Evolutionary conservation across 2,329 filamentous ascomycete genomes (phyloP).

Genomic region (Aspergillus texensis): DNA sequence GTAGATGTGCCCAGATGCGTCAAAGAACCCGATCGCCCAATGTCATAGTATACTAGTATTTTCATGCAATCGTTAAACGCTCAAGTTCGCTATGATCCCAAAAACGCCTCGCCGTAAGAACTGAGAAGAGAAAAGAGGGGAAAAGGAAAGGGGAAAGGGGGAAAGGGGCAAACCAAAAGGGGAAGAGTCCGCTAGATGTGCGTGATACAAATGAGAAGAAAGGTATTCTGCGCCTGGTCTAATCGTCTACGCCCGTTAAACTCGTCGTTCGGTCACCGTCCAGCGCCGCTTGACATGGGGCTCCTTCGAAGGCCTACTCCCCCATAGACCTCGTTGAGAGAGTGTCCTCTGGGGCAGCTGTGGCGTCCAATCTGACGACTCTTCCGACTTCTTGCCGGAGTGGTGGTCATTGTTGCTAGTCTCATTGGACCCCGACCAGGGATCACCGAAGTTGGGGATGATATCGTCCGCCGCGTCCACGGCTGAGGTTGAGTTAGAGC

Average conservation of each 20-base stretch:
- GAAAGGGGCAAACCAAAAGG: neutral
- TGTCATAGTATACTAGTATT: neutral
- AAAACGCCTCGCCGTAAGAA: constrained; percentile 2
- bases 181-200: too few species aligned
- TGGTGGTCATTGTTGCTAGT: neutral
- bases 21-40: neutral
- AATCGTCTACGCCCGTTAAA: neutral
- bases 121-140: neutral
- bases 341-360: constrained; percentile 32
- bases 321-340: constrained; percentile 43
- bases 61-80: neutral
- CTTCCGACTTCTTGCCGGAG: constrained; percentile 2
- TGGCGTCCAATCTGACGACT: constrained; percentile 15
- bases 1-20: neutral
- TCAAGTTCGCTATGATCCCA: neutral
- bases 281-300: constrained; percentile 36
- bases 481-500: constrained; percentile 26
- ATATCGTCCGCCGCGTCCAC: constrained; percentile 34
- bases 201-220: too few species aligned
- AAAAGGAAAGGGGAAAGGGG: constrained; percentile 1
- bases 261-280: constrained; percentile 40
- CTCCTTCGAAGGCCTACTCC: constrained; percentile 33
- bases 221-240: too few species aligned
- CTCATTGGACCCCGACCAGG: constrained; percentile 20
- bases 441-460: constrained; percentile 41